Evolutionary conservation across 768 basidiomycete species (phyloP).

Genomic region (Suillus subaureus): DNA sequence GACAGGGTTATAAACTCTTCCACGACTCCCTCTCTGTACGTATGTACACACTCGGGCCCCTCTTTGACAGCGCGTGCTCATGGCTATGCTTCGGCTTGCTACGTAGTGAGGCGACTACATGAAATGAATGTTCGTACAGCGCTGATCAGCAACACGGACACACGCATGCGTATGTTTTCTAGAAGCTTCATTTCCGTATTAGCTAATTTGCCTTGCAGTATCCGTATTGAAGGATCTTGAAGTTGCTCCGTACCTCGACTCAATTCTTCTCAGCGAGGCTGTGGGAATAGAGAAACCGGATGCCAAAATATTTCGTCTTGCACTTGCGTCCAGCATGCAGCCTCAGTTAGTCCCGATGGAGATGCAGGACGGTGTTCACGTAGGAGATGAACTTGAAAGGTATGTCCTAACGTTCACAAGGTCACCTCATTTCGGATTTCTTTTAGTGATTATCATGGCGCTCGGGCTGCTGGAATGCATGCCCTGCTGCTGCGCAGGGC

Average conservation of each 20-base stretch:
- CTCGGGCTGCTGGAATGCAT: slow-evolving; percentile 52
- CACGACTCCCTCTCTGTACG: slow-evolving; percentile 55
- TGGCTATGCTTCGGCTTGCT: slow-evolving; percentile 9
- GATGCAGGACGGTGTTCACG: slow-evolving; percentile 55
- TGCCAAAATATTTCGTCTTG: slow-evolving; percentile 54
- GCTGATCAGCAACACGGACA: slow-evolving; percentile 73
- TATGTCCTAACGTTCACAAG: slow-evolving; percentile 33
- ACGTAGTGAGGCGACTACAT: slow-evolving; percentile 48
- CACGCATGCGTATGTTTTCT: slow-evolving; percentile 61
- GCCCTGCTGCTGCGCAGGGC: slow-evolving; percentile 59
- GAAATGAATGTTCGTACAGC: slow-evolving; percentile 52
- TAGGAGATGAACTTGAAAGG: slow-evolving; percentile 76
- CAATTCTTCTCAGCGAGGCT: slow-evolving; percentile 71
- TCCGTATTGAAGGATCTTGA: slow-evolving; percentile 61
- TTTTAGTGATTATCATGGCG: slow-evolving; percentile 68
- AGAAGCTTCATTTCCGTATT: neutral
- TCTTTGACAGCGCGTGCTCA: slow-evolving; percentile 8
- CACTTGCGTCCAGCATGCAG: slow-evolving; percentile 37
- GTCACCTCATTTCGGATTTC: slow-evolving; percentile 8
- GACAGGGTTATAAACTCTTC: slow-evolving; percentile 66
- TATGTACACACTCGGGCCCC: slow-evolving; percentile 20
- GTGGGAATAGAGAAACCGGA: slow-evolving; percentile 72
- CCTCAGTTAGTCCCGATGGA: neutral
- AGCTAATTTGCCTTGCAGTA: slow-evolving; percentile 32
- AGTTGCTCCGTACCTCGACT: slow-evolving; percentile 48